Percentiles rank a stretch among this genome's conserved stretches.
Conservation (phyloP, 2,329 filamentous ascomycete species). For the Fusarium mexicanum region DNA sequence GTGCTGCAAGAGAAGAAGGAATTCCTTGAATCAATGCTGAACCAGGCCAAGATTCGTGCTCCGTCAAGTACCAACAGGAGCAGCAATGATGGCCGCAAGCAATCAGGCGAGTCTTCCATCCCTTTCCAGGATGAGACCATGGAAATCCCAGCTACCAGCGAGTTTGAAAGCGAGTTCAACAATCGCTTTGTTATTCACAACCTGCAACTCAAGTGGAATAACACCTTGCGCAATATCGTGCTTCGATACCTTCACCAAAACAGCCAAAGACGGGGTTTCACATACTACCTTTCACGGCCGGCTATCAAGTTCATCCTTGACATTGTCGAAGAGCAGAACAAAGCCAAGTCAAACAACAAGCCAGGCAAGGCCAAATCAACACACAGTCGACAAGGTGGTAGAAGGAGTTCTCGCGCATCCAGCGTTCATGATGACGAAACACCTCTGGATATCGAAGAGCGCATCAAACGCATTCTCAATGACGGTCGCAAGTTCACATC, state of each 20-base stretch:
- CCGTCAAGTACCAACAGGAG: slow-evolving; percentile 43
- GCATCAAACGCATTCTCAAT: slow-evolving; percentile 84
- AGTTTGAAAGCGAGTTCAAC: slow-evolving; percentile 94
- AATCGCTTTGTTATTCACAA: slow-evolving; percentile 99
- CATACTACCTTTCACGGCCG: slow-evolving; percentile 95
- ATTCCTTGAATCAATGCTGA: slow-evolving; percentile 68
- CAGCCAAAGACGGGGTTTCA: slow-evolving; percentile 92
- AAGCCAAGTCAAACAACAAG: slow-evolving; percentile 62
- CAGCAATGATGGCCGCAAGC: slow-evolving; percentile 41
- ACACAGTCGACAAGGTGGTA: slow-evolving; percentile 40
- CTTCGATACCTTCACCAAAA: slow-evolving; percentile 97
- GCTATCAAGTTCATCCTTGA: slow-evolving; percentile 98
- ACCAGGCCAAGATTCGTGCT: slow-evolving; percentile 56
- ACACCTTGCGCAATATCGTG: slow-evolving; percentile 93
- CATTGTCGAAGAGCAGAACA: slow-evolving; percentile 93
- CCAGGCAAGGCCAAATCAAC: slow-evolving; percentile 45
- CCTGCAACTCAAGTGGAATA: slow-evolving; percentile 98
- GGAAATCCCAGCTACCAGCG: slow-evolving; percentile 75
- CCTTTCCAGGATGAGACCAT: slow-evolving; percentile 68
- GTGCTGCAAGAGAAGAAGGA: slow-evolving; percentile 67
- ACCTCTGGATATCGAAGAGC: slow-evolving; percentile 77
- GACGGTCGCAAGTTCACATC: slow-evolving; percentile 84
- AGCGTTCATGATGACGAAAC: slow-evolving; percentile 65
- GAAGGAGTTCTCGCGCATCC: slow-evolving; percentile 50
- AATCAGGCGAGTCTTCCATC: slow-evolving; percentile 55